Evolutionary conservation across 2,329 filamentous ascomycete species (phyloP), one percentile per base, ranked within the genome.

Genomic region (Drechmeria coniospora): DNA sequence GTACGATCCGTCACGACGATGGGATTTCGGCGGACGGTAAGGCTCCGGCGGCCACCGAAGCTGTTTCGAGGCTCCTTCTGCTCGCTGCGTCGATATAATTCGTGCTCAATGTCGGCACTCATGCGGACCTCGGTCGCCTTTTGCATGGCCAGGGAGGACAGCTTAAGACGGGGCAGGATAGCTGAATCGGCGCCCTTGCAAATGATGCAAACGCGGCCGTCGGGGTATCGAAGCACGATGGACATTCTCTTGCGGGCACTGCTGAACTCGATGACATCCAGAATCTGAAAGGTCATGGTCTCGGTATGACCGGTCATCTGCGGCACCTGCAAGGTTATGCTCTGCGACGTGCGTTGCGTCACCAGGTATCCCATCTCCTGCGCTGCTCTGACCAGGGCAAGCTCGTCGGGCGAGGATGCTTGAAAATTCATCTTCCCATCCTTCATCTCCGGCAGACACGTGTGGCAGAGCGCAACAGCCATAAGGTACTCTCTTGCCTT

Each of bases 231-330:
- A 2, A 93, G 71, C 15, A 93, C 56, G 23, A 93, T 74, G 0
- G 84, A 87, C 86, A 94, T 93, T 22, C 86, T 68, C 54, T 93
- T 93, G 15, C 86, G 68, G 35, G 78, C 73, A 51, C 81, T 92
- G 34, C 79, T 90, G 42, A 94, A 94, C 45, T 93, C 86, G 32
- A 94, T 82, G 4, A 92, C 67, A 42, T 93, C 82, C 18, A 93
- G 54, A 4, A 93, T 68, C 35, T 92, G 71, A 41, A 87, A 94
- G 0, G 61, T 63, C 41, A 82, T 74, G 3, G 65, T 59, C 4
- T 63, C 53, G 7, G 45, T 41, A 4, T 44, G 41, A 4, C 56
- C 57, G 16, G 51, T 48, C 4, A 48, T 40, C 11, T 48, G 49
- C 1, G 47, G 49, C 13, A 65, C 47, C 15, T 51, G 55, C 6